Evolutionary conservation across 2,329 filamentous ascomycete species (phyloP), one percentile per base, ranked within the genome.

Genomic region (Cytospora paraplurivora): DNA sequence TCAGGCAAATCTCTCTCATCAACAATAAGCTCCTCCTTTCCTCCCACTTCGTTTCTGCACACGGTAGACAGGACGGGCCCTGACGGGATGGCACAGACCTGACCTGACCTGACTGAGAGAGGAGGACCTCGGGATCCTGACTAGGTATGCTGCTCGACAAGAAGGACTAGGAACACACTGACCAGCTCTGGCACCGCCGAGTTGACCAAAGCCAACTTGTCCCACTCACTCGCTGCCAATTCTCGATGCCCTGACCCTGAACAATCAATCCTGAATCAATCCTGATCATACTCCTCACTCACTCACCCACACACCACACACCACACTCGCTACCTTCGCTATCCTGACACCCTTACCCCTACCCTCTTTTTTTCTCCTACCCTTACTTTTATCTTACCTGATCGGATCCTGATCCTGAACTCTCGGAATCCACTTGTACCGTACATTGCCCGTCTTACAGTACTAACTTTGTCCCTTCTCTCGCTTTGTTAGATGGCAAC

Each of bases 401-500:
- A 47, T 47, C n/a, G n/a, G 21, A 47, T 47, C 44, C 44, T 47
- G n/a, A 47, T 10, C 44, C 44, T 47, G 44, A 47, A 47, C 44
- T 19, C 21, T 19, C 21, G n/a, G 44, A 47, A 47, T 47, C 44
- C 44, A 47, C 44, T 47, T 47, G 44, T 47, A 47, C 44, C 44
- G 44, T 47, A 47, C n/a, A 21, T 47, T 19, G 19, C 44, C 41
- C 44, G 44, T 47, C 44, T 47, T 19, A 47, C 44, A 47, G 44
- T 47, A 53, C 64, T 66, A 64, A 66, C 64, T 56, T 61, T 38
- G 27, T 47, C 58, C 17, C 54, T 41, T 51, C 57, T 56, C 38
- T 56, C 37, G 56, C 62, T 64, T 59, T 65, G 62, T 67, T 67
- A 67, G 65, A 67, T 67, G 65, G 65, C 65, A 62, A 63, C 65